Evolutionary conservation across 306 rosid species (phyloP), one percentile per base, ranked within the genome.

Genomic region (Lathyrus sativus): DNA sequence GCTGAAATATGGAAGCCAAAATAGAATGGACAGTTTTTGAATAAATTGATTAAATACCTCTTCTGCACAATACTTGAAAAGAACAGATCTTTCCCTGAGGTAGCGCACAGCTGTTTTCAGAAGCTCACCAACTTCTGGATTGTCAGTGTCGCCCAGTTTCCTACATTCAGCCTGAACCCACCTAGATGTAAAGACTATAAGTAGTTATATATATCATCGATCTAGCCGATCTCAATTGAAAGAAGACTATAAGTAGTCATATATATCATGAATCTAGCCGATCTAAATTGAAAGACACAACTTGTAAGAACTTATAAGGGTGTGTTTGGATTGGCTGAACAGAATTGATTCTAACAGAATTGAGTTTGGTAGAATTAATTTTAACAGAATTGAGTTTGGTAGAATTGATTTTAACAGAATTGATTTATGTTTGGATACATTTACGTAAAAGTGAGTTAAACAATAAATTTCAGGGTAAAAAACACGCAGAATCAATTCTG

Each of bases 141-240:
- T 93, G 84, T 93, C 97, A 28, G 96, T 80, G 72, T 93, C 96
- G 2, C 97, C 96, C 68, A 93, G 79, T 73, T 81, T 87, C 73
- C 97, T 82, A 74, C 99, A 93, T 82, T 90, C 99, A 1, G 86
- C 87, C 86, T 90, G 99, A 82, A 93, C 97, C 99, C 99, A 90
- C 90, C 98, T 93, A 80, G 68, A 86, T 69, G 41, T 29, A 53
- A 63, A 49, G 35, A 66, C 54, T 43, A 57, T 67, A 73, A 22
- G 67, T 10, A 72, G 73, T 59, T 51, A 72, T 31, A 82, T 31
- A 78, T 58, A 75, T 68, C 45, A 63, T 68, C 60, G 45, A 50
- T 60, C 74, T 44, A 76, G 51, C 45, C 28, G 2, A 65, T 62
- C 65, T 7, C 9, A 35, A 35, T 35, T 35, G 39, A 35, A 35